A percentile compares a stretch with the other conserved stretches of the same genome.
phyloP scores from a whole-genome alignment of 139 green algal genomes.

The Tetratostichococcus sp. region DNA sequence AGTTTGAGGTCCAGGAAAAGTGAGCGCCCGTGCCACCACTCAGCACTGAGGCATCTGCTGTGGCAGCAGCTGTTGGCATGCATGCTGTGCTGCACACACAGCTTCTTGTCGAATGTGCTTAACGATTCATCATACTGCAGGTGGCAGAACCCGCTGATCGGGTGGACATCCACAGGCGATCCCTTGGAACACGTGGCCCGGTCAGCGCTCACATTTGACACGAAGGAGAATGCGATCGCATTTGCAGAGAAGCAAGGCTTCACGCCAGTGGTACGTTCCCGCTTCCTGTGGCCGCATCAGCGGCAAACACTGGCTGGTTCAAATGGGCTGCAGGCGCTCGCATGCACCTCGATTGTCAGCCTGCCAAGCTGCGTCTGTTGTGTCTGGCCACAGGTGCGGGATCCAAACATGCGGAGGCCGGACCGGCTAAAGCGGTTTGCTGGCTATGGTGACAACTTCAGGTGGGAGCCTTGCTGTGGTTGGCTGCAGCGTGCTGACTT shows the following conservation, averaged over 20 bases:
- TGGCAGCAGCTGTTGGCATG: too few relatives aligned
- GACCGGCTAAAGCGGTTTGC: slow-evolving; percentile 58
- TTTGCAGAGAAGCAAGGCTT: slow-evolving; percentile 75
- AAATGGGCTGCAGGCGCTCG: too few relatives aligned
- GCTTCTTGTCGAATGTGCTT: too few relatives aligned
- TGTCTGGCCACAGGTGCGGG: slow-evolving; percentile 64
- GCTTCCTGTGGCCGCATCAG: too few relatives aligned
- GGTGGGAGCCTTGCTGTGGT: slow-evolving; percentile 32
- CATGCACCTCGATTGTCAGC: too few relatives aligned
- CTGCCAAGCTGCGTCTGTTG: too few relatives aligned
- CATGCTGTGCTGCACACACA: too few relatives aligned
- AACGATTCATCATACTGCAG: slow-evolving; percentile 50
- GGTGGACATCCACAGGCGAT: slow-evolving; percentile 93
- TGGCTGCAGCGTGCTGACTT: too few relatives aligned
- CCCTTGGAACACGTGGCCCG: slow-evolving; percentile 70
- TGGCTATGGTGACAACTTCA: slow-evolving; percentile 79
- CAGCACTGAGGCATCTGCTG: too few relatives aligned
- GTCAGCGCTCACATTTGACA: slow-evolving; percentile 55
- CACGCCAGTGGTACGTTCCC: slow-evolving; percentile 60
- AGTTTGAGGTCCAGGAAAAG: slow-evolving; percentile 63
- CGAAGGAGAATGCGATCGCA: slow-evolving; percentile 37
- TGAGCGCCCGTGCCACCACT: too few relatives aligned
- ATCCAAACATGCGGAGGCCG: slow-evolving; percentile 42
- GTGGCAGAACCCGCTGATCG: slow-evolving; percentile 96
- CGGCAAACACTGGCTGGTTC: too few relatives aligned